A percentile compares a stretch with the other conserved stretches of the same genome.
phyloP scores from a whole-genome alignment of 208 protist genomes.

The Leptomonas pyrrhocoris region DNA sequence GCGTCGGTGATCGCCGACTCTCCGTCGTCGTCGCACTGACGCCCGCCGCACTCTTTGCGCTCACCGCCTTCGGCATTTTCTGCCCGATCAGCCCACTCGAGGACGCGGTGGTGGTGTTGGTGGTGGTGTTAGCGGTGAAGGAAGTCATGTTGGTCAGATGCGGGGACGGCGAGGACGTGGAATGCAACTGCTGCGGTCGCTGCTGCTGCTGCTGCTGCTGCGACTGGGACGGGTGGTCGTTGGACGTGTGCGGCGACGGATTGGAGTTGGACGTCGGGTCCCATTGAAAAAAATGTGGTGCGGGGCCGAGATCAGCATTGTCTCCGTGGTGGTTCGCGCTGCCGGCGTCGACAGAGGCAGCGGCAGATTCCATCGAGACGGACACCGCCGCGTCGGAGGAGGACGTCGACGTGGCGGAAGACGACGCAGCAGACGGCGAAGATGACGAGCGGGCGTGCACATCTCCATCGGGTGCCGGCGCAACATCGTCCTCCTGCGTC shows the following conservation, averaged over 20 bases:
- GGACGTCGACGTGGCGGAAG: conserved; percentile 4
- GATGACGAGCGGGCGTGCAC: too few relatives aligned
- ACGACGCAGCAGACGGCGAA: too few relatives aligned
- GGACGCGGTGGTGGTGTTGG: conserved; percentile 1
- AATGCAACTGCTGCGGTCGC: background rate
- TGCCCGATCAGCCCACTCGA: conserved; percentile 7
- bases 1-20: conserved; percentile 21
- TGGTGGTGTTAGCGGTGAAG: conserved; percentile 8
- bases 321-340: background rate
- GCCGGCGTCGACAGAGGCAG: too few relatives aligned
- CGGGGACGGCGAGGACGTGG: conserved; percentile 26
- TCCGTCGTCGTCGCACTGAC: conserved; percentile 5
- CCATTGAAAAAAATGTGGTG: conserved; percentile 62
- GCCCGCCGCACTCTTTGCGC: background rate
- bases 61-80: background rate
- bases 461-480: too few relatives aligned
- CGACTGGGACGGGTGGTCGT: conserved; percentile 1
- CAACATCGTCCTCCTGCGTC: too few relatives aligned
- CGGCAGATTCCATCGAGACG: conserved; percentile 1
- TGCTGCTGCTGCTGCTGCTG: conserved; percentile 7
- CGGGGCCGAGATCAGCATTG: background rate
- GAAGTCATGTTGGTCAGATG: conserved; percentile 28
- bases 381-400: background rate
- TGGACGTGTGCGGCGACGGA: background rate
- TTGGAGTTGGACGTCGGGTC: conserved; percentile 64